phyloP scores from a whole-genome alignment of 768 basidiomycete genomes.

The Rhodotorula diobovata region DNA sequence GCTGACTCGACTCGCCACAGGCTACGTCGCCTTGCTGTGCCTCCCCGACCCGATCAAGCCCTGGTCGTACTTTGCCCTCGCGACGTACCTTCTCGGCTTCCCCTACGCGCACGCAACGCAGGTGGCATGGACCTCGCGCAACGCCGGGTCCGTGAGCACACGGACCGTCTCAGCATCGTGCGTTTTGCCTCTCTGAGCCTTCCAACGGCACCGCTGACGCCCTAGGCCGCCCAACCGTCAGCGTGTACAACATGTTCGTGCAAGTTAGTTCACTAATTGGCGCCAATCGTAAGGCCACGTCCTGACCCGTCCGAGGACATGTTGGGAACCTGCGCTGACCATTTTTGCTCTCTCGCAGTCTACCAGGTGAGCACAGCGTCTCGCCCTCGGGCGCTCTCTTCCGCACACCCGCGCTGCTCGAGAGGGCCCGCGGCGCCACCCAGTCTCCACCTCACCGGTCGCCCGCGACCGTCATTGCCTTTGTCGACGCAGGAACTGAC shows the following conservation, averaged over 20 bases:
- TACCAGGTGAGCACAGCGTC: too few species aligned
- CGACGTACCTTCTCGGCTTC: conserved; percentile 41
- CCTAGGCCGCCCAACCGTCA: too few species aligned
- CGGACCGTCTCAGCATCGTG: conserved; percentile 46
- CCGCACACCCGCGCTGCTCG: too few species aligned
- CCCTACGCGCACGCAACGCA: conserved; percentile 45
- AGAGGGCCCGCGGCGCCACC: too few species aligned
- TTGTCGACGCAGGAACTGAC: too few species aligned
- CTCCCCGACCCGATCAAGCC: not conserved
- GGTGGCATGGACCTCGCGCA: conserved; percentile 46
- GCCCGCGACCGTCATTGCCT: too few species aligned
- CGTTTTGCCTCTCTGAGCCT: conserved; percentile 12
- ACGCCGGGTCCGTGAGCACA: conserved; percentile 45
- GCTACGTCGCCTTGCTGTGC: not conserved
- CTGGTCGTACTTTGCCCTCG: not conserved
- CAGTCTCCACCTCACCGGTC: too few species aligned
- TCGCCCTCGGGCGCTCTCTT: too few species aligned
- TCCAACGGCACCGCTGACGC: not conserved
- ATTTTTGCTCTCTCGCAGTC: not conserved
- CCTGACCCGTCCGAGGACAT: not conserved
- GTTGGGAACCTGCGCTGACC: too few species aligned
- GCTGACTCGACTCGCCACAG: too few species aligned
- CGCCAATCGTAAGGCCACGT: not conserved
- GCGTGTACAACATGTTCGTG: conserved; percentile 46
- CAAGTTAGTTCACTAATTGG: conserved; percentile 27